Evolutionary conservation across 768 basidiomycete species (phyloP).

Genomic region (Pleurotus tuber-regium): DNA sequence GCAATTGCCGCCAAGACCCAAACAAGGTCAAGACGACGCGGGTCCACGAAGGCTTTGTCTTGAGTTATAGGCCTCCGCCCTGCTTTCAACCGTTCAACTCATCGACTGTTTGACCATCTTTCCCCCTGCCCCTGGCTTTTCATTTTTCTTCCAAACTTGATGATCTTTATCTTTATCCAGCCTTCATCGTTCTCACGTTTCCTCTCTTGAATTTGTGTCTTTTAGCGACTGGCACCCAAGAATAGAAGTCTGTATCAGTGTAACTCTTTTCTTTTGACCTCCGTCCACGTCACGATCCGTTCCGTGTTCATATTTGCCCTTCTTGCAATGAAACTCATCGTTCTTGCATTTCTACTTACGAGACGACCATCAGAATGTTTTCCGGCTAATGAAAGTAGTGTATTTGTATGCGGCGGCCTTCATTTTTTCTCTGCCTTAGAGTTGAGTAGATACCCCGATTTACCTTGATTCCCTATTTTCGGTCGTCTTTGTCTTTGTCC

Average conservation of each 20-base stretch:
- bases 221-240: background rate
- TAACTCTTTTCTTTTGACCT: background rate
- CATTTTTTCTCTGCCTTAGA: background rate
- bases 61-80: too few species aligned
- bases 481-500: background rate
- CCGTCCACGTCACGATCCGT: background rate
- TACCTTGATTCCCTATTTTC: background rate
- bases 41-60: constrained; percentile 27
- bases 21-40: constrained; percentile 39
- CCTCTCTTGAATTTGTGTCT: background rate
- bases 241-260: constrained; percentile 7
- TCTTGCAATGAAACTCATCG: background rate
- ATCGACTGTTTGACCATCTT: constrained; percentile 9
- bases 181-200: background rate
- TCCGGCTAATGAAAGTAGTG: background rate
- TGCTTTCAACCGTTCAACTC: too few species aligned
- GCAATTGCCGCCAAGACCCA: constrained; percentile 50
- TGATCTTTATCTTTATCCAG: background rate
- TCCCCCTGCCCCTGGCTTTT: constrained; percentile 1
- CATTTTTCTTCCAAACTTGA: constrained; percentile 15
- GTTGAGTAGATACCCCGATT: background rate
- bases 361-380: background rate
- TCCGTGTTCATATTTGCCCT: constrained; percentile 1
- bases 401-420: background rate
- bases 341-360: background rate